Evolutionary conservation across 306 rosid genomes (phyloP).

Genomic region (Glycine latifolia): DNA sequence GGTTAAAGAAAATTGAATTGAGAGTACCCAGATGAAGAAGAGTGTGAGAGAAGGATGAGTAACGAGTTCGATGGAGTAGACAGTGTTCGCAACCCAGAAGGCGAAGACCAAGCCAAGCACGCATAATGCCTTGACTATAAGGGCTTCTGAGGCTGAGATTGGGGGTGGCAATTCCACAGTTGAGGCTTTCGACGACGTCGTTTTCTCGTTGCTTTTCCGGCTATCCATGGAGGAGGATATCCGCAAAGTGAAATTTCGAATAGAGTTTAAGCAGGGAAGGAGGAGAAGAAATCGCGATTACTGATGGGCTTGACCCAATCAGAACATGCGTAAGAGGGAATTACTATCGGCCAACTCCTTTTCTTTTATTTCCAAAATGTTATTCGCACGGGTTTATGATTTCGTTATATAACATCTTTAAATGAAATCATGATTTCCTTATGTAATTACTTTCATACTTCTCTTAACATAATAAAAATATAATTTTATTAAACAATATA

Average conservation of each 20-base stretch:
- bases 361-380: too few species aligned
- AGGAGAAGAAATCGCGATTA: not conserved
- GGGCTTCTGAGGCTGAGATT: constrained; percentile 28
- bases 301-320: not conserved
- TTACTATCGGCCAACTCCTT: too few species aligned
- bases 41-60: constrained; percentile 54
- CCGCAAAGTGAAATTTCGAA: not conserved
- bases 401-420: accelerated
- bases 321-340: too few species aligned
- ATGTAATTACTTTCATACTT: too few species aligned
- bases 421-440: too few species aligned
- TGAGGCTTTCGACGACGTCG: constrained; percentile 29
- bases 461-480: too few species aligned
- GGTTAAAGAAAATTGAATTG: not conserved
- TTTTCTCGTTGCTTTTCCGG: constrained; percentile 25
- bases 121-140: constrained; percentile 31
- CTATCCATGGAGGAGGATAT: constrained; percentile 38
- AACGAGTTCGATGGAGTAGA: constrained; percentile 47
- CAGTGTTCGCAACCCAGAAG: constrained; percentile 25
- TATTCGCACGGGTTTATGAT: too few species aligned
- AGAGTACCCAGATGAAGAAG: constrained; percentile 54
- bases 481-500: too few species aligned
- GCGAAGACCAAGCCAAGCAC: constrained; percentile 41
- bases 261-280: not conserved
- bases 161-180: too few species aligned